These are phyloP conservation scores for Ceratocystis cacaofunesta DNA, from an alignment of 2,329 filamentous ascomycete genomes.

Conservation along the genomic window DNA sequence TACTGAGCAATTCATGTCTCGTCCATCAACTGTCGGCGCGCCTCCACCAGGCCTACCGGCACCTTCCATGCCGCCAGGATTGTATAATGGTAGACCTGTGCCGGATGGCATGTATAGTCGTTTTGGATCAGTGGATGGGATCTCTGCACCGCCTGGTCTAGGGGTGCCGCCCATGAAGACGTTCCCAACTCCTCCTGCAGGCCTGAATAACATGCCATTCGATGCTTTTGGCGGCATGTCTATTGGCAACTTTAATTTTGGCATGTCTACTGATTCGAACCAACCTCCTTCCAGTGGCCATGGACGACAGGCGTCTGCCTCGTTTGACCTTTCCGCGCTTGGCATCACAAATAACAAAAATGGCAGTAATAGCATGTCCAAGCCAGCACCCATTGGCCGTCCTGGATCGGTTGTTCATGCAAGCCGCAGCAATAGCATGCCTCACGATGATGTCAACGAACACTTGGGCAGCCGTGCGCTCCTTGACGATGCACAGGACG, in stretches of 20 bases:
- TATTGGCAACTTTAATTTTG: slow-evolving; percentile 6
- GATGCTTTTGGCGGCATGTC: slow-evolving; percentile 11
- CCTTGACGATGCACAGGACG: slow-evolving; percentile 49
- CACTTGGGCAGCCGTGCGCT: slow-evolving; percentile 86
- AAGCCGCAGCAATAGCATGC: slow-evolving; percentile 3
- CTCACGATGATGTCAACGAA: slow-evolving; percentile 52
- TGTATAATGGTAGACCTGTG: slow-evolving; percentile 20
- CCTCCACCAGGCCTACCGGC: slow-evolving; percentile 10
- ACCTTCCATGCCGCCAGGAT: slow-evolving; percentile 29
- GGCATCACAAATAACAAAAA: slow-evolving; percentile 22
- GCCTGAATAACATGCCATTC: slow-evolving; percentile 4
- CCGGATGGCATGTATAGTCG: slow-evolving; percentile 14
- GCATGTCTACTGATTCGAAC: neutral
- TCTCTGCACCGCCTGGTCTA: slow-evolving; percentile 10
- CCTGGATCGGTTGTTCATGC: slow-evolving; percentile 57
- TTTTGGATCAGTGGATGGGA: slow-evolving; percentile 13
- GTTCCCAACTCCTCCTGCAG: slow-evolving; percentile 25
- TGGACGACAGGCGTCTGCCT: slow-evolving; percentile 59
- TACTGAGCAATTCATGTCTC: slow-evolving; percentile 24
- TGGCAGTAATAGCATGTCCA: slow-evolving; percentile 39
- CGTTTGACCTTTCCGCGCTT: slow-evolving; percentile 41
- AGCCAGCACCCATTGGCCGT: slow-evolving; percentile 76
- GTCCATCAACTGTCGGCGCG: neutral
- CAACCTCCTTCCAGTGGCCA: slow-evolving; percentile 37
- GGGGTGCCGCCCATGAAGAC: slow-evolving; percentile 25